Conservation (phyloP, 352 stramenopile species). For the Globisporangium orthogonon region DNA sequence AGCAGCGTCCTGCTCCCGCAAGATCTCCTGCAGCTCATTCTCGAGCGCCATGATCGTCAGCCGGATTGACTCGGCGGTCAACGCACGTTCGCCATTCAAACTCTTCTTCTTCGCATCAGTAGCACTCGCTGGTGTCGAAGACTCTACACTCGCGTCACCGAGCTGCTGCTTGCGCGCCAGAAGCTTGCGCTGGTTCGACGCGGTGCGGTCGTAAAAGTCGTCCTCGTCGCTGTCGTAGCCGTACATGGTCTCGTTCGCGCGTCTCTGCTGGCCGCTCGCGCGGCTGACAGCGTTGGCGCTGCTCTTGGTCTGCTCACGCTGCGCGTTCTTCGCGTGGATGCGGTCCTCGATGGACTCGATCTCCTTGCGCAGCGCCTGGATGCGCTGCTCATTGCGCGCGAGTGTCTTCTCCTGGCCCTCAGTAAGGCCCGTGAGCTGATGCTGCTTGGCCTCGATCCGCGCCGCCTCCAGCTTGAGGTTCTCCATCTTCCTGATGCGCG, state of each 20-base stretch:
- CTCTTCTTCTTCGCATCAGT: not conserved
- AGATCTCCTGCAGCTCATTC: constrained; percentile 23
- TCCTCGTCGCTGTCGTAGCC: constrained; percentile 68
- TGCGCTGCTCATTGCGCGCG: constrained; percentile 54
- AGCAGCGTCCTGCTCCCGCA: constrained; percentile 14
- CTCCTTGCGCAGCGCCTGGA: constrained; percentile 52
- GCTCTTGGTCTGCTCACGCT: constrained; percentile 28
- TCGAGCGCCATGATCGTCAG: constrained; percentile 33
- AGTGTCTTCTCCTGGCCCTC: constrained; percentile 59
- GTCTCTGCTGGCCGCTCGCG: constrained; percentile 13
- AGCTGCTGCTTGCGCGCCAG: constrained; percentile 24
- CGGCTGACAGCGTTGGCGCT: not conserved
- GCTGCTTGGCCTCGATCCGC: constrained; percentile 70
- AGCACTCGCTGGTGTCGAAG: not conserved
- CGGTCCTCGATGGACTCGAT: constrained; percentile 52
- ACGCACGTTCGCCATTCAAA: constrained; percentile 13
- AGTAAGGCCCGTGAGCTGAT: constrained; percentile 45
- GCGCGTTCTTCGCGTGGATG: constrained; percentile 47
- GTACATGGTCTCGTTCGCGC: constrained; percentile 30
- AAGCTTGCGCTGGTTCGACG: constrained; percentile 45
- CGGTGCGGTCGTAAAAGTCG: constrained; percentile 75
- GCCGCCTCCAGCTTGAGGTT: constrained; percentile 63
- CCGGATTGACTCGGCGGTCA: constrained; percentile 55
- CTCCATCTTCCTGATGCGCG: constrained; percentile 78
- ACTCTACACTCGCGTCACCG: not conserved